These are phyloP conservation scores for Thymus mandschuricus DNA, from an alignment of 257 asterid genomes.

Conservation along the genomic window DNA sequence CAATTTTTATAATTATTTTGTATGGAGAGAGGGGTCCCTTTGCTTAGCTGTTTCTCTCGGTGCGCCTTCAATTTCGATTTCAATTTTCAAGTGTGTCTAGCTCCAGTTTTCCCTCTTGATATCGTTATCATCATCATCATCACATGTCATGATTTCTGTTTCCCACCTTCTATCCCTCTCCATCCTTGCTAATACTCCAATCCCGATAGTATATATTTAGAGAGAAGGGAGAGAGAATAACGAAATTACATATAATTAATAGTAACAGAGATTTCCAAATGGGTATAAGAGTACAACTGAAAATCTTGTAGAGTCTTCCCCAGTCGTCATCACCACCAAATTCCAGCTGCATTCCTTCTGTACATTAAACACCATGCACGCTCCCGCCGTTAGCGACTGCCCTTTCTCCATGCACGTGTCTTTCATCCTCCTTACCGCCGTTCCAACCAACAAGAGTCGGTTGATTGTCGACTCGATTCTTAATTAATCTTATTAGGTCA, in stretches of 20 bases:
- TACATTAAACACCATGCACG: not conserved
- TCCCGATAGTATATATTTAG: too few species aligned
- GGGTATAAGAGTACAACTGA: not conserved
- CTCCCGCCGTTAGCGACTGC: not conserved
- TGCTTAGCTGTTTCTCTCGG: constrained; percentile 20
- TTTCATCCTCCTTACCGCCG: too few species aligned
- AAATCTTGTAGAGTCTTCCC: not conserved
- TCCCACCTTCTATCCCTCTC: not conserved
- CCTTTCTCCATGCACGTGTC: not conserved
- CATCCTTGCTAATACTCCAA: too few species aligned
- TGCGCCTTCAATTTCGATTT: not conserved
- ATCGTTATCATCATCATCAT: not conserved
- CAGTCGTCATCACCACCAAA: not conserved
- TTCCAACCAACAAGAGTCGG: too few species aligned
- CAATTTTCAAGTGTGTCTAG: not conserved
- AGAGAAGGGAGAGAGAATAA: not conserved
- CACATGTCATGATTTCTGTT: constrained; percentile 24
- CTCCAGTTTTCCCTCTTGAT: not conserved
- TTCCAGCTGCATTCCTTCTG: constrained; percentile 25
- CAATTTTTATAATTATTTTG: not conserved
- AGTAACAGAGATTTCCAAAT: not conserved
- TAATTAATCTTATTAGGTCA: too few species aligned
- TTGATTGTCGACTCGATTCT: too few species aligned
- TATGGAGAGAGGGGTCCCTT: not conserved
- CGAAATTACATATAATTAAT: not conserved